Percentiles rank a stretch among this genome's conserved stretches.
These are phyloP conservation scores for Microsporum ferrugineum DNA, from an alignment of 2,329 filamentous ascomycete genomes.

Conservation along the genomic window DNA sequence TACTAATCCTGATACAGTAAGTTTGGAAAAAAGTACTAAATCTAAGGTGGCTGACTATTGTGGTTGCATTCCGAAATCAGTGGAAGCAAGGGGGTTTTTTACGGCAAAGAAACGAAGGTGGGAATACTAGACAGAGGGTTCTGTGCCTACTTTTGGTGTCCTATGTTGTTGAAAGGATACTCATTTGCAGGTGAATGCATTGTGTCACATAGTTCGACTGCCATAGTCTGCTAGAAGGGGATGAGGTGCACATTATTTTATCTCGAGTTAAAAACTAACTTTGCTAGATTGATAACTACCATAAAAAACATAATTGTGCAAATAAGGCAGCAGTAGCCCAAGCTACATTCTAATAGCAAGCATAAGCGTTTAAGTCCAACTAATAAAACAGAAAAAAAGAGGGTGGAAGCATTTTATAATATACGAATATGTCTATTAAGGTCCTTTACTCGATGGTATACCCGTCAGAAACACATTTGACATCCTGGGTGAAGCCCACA, in stretches of 20 bases:
- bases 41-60: neutral
- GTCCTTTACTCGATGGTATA: constrained; percentile 33
- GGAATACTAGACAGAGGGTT: neutral
- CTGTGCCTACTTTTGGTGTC: neutral
- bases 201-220: neutral
- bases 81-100: neutral
- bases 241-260: neutral
- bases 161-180: neutral
- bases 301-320: neutral
- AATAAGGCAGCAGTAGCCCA: neutral
- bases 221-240: neutral
- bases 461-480: constrained; percentile 35
- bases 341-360: neutral
- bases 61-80: neutral
- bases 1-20: neutral
- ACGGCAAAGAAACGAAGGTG: neutral
- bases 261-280: neutral
- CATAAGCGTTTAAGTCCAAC: neutral
- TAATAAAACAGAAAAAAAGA: neutral
- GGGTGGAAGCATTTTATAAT: neutral
- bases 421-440: neutral
- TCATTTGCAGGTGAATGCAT: neutral
- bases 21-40: neutral
- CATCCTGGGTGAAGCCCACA: constrained; percentile 35
- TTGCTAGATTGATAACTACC: neutral